Base-by-base conservation (phyloP, 2,329 filamentous ascomycete genomes). In the Hortaea werneckii region DNA sequence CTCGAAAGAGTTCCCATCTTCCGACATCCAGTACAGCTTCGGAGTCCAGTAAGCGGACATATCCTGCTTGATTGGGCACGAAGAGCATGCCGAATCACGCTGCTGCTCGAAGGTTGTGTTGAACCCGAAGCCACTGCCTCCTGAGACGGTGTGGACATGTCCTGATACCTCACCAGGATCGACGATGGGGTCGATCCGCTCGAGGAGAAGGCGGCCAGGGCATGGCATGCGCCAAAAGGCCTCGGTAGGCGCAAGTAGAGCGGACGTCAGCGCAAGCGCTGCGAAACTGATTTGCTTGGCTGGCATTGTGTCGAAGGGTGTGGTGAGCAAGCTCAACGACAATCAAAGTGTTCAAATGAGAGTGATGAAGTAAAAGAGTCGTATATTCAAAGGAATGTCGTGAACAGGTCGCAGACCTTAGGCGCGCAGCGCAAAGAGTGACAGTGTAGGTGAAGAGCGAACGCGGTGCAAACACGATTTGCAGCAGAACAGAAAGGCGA, bases 21-120 rank as follows among this genome's bases (percentile, higher is more conserved):
- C 67, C 56, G 78, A 73, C 52, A 83, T 64, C 55, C 82, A 87
- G 67, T 81, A 88, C 2, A 89, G 67, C 28, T 72, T 71, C 1
- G 85, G 84, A 46, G 81, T 79, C 85, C 85, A 89, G 71, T 90
- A 89, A 65, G 83, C 83, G 55, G 77, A 83, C 60, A 79, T 72
- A 66, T 88, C 84, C 45, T 77, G 77, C 56, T 74, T 78, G 40
- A 52, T 42, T 6, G 49, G 73, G 62, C 85, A 83, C 30, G 81
- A 85, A 41, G 79, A 84, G 72, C 85, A 90, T 27, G 75, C 73
- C 29, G 82, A 85, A 45, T 72, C 61, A 49, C 68, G 64, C 28
- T 85, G 72, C 40, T 76, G 70, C 46, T 77, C 70, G 56, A 79
- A 84, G 37, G 73, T 78, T 59, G 82, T 79, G 44, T 65, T 72